Evolutionary conservation across 2,329 filamentous ascomycete genomes (phyloP).

Genomic region (Neonectria sp.): DNA sequence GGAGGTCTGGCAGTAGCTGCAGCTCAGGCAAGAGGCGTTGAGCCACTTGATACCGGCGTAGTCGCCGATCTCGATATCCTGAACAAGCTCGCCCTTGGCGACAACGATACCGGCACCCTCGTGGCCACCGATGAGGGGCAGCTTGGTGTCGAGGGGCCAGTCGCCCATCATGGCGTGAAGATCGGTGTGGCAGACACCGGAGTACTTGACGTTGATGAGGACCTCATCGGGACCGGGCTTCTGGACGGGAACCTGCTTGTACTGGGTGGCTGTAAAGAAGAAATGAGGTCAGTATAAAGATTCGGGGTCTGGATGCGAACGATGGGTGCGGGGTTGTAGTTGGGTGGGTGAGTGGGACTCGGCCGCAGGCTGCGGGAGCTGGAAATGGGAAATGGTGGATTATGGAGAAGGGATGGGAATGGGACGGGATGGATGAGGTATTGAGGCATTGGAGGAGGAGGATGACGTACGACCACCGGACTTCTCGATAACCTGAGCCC

Average conservation of each 20-base stretch:
- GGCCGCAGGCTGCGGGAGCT: constrained; percentile 31
- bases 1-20: constrained; percentile 84
- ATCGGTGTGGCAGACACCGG: constrained; percentile 93
- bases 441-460: constrained; percentile 10
- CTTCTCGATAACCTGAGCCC: constrained; percentile 92
- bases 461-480: constrained; percentile 75
- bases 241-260: constrained; percentile 86
- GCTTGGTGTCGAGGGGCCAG: constrained; percentile 88
- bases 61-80: constrained; percentile 86
- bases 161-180: constrained; percentile 86
- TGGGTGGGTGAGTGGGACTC: constrained; percentile 35
- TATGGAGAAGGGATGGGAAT: constrained; percentile 15
- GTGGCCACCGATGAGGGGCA: constrained; percentile 88
- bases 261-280: constrained; percentile 67
- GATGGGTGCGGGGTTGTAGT: constrained; percentile 29
- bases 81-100: constrained; percentile 81
- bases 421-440: constrained; percentile 10
- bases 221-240: constrained; percentile 91
- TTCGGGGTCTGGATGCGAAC: constrained; percentile 29
- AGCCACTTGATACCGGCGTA: constrained; percentile 94
- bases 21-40: constrained; percentile 87
- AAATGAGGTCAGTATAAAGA: constrained; percentile 35
- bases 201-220: constrained; percentile 91
- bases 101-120: constrained; percentile 88
- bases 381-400: constrained; percentile 4